Evolutionary conservation across 208 protist species (phyloP).

Genomic region (Trypanosoma rangeli): DNA sequence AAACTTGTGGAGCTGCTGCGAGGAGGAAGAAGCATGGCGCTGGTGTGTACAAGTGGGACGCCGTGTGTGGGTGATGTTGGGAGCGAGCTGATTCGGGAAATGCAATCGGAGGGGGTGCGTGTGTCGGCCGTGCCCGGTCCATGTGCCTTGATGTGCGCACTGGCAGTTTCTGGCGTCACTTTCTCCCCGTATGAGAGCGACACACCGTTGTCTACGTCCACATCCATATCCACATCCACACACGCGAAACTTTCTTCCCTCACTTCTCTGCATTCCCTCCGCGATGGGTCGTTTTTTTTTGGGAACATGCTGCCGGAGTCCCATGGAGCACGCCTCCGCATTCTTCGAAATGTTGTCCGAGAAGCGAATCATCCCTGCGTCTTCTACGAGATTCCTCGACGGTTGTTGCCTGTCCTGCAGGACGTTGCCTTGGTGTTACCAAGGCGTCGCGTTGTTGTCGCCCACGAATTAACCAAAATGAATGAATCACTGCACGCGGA

Average conservation of each 20-base stretch:
- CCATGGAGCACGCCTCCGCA: conserved; percentile 58
- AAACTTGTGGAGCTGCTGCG: conserved; percentile 86
- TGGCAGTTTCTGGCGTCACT: conserved; percentile 75
- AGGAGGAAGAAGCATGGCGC: conserved; percentile 88
- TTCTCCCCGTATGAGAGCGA: conserved; percentile 47
- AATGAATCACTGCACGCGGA: conserved; percentile 89
- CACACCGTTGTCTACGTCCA: background rate
- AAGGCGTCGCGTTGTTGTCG: conserved; percentile 69
- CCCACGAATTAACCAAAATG: conserved; percentile 89
- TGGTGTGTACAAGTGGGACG: conserved; percentile 86
- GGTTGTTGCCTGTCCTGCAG: conserved; percentile 73
- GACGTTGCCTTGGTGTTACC: conserved; percentile 80
- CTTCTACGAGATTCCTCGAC: conserved; percentile 88
- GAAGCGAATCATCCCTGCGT: conserved; percentile 69
- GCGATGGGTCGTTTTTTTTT: conserved; percentile 87
- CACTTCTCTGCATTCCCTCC: conserved; percentile 25
- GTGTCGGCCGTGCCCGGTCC: conserved; percentile 83
- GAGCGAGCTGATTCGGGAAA: conserved; percentile 75
- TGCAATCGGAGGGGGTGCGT: conserved; percentile 75
- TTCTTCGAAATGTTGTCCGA: conserved; percentile 65
- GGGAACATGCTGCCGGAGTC: conserved; percentile 77
- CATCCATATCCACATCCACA: background rate
- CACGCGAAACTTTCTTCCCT: background rate
- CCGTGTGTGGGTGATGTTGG: conserved; percentile 89
- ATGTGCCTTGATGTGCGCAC: conserved; percentile 74